phyloP scores from a whole-genome alignment of 2,329 filamentous ascomycete genomes.

The Emergomyces africanus region DNA sequence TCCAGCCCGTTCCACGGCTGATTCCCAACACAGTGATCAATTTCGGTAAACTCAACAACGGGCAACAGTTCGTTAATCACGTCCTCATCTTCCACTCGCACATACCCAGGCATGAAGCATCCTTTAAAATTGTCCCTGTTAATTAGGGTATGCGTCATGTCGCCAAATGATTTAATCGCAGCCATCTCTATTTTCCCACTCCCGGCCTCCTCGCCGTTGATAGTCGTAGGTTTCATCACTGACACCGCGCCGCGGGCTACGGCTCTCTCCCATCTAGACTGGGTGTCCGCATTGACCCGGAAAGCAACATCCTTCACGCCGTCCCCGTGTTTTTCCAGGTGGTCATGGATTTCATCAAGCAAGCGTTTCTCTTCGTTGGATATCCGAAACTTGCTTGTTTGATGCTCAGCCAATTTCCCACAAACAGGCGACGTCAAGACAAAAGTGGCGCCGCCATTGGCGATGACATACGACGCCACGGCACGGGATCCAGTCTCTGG shows the following conservation, averaged over 20 bases:
- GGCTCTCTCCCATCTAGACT: slow-evolving; percentile 59
- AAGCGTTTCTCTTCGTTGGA: slow-evolving; percentile 47
- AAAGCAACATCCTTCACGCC: slow-evolving; percentile 89
- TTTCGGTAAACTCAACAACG: slow-evolving; percentile 53
- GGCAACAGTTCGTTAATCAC: slow-evolving; percentile 41
- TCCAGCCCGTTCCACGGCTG: slow-evolving; percentile 81
- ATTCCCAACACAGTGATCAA: slow-evolving; percentile 93
- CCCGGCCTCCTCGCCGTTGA: slow-evolving; percentile 38
- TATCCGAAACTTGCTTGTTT: slow-evolving; percentile 46
- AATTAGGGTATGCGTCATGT: slow-evolving; percentile 80
- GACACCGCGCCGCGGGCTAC: slow-evolving; percentile 53
- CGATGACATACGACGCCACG: slow-evolving; percentile 67
- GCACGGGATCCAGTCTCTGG: slow-evolving; percentile 74
- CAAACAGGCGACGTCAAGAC: slow-evolving; percentile 73
- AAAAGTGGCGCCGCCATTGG: slow-evolving; percentile 64
- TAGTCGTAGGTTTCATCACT: slow-evolving; percentile 46
- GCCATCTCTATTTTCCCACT: slow-evolving; percentile 55
- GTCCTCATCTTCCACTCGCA: slow-evolving; percentile 35
- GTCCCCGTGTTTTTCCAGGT: slow-evolving; percentile 73
- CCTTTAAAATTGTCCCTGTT: slow-evolving; percentile 52
- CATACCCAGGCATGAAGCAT: slow-evolving; percentile 66
- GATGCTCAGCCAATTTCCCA: slow-evolving; percentile 36
- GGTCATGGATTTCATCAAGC: slow-evolving; percentile 60
- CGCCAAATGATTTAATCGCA: slow-evolving; percentile 72
- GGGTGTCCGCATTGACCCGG: slow-evolving; percentile 62